Evolutionary conservation across 2,329 filamentous ascomycete genomes (phyloP).

Genomic region (Exophiala oligosperma): DNA sequence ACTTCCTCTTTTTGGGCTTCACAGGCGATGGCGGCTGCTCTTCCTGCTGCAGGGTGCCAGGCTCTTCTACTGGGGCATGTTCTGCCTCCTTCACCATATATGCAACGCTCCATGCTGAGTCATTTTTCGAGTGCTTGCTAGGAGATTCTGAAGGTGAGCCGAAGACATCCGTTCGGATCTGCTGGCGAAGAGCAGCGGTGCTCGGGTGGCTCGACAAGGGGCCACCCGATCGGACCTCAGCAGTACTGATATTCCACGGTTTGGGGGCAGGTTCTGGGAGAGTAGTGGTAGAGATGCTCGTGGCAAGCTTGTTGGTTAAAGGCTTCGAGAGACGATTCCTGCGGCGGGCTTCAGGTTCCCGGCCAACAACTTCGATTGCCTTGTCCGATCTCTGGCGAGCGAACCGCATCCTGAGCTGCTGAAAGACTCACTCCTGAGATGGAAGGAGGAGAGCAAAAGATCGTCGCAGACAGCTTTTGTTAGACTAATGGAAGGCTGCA

Average conservation of each 20-base stretch:
- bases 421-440: too few species aligned
- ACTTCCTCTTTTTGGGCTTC: constrained; percentile 20
- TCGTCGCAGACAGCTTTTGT: not conserved
- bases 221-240: constrained; percentile 8
- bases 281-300: constrained; percentile 13
- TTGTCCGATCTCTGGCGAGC: constrained; percentile 16
- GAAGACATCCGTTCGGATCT: constrained; percentile 12
- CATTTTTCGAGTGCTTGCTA: constrained; percentile 6
- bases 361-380: constrained; percentile 7
- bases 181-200: constrained; percentile 8
- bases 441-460: not conserved
- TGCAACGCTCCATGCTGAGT: constrained; percentile 20
- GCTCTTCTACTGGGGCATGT: constrained; percentile 1
- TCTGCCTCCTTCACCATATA: constrained; percentile 24
- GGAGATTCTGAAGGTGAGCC: constrained; percentile 5
- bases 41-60: constrained; percentile 4
- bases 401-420: constrained; percentile 19
- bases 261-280: constrained; percentile 9
- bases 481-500: not conserved
- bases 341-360: constrained; percentile 22
- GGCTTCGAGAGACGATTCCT: constrained; percentile 30
- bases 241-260: constrained; percentile 14
- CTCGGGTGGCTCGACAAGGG: constrained; percentile 13
- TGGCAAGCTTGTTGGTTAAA: constrained; percentile 21
- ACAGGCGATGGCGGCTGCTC: constrained; percentile 10